Percentiles rank a stretch among this genome's conserved stretches.
These are phyloP conservation scores for Aspergillus biplanus DNA, from an alignment of 495 filamentous ascomycete genomes.

Conservation along the genomic window DNA sequence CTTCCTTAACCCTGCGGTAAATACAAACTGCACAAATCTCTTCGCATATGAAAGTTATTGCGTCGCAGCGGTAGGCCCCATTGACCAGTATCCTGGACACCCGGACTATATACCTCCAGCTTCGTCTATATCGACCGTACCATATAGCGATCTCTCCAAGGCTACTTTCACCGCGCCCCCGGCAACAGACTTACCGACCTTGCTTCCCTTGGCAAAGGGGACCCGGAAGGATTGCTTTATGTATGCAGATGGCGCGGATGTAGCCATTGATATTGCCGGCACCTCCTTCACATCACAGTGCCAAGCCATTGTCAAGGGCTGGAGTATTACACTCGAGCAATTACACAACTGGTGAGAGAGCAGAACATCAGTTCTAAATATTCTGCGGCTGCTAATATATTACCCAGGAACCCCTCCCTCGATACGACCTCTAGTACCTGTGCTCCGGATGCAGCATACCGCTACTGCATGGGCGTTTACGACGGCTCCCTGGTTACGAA, in stretches of 20 bases:
- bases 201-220: slow-evolving; percentile 5
- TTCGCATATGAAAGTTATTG: slow-evolving; percentile 13
- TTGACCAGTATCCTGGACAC: slow-evolving; percentile 10
- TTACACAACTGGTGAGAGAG: slow-evolving; percentile 8
- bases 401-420: slow-evolving; percentile 14
- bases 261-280: slow-evolving; percentile 1
- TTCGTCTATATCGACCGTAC: background rate
- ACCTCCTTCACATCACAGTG: slow-evolving; percentile 11
- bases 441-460: slow-evolving; percentile 3
- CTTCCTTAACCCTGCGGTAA: slow-evolving; percentile 12
- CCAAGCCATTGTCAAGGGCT: slow-evolving; percentile 6
- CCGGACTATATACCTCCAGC: slow-evolving; percentile 6
- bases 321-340: background rate
- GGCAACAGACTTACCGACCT: background rate
- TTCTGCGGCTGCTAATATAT: background rate
- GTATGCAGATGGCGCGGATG: slow-evolving; percentile 6
- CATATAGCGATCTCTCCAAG: slow-evolving; percentile 3
- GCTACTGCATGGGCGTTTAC: slow-evolving; percentile 14
- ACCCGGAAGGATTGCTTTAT: slow-evolving; percentile 14
- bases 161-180: slow-evolving; percentile 3
- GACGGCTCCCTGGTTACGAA: background rate
- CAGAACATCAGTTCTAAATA: background rate
- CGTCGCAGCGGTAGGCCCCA: slow-evolving; percentile 9
- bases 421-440: slow-evolving; percentile 9
- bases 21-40: slow-evolving; percentile 15